Evolutionary conservation across 2,329 filamentous ascomycete species (phyloP).

Genomic region (Emericellopsis cladophorae): DNA sequence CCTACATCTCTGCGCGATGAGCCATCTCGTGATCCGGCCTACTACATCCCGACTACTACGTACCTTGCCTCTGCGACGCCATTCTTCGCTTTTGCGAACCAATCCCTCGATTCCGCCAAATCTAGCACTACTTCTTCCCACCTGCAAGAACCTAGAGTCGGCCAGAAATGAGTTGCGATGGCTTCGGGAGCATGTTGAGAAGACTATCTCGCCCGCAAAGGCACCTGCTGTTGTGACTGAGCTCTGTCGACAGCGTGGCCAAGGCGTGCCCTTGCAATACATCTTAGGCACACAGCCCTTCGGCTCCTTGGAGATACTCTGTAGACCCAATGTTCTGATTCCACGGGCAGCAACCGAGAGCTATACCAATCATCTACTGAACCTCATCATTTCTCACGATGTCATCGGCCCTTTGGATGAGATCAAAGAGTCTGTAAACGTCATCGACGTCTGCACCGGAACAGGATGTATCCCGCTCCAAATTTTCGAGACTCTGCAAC

Average conservation of each 20-base stretch:
- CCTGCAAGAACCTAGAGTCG: slow-evolving; percentile 49
- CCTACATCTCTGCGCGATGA: neutral
- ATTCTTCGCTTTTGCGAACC: slow-evolving; percentile 40
- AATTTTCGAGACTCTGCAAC: slow-evolving; percentile 48
- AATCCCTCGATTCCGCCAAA: slow-evolving; percentile 41
- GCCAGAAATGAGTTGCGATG: slow-evolving; percentile 61
- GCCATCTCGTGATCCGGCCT: too few relatives aligned
- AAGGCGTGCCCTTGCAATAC: slow-evolving; percentile 76
- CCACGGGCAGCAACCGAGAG: slow-evolving; percentile 69
- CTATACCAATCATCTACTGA: slow-evolving; percentile 45
- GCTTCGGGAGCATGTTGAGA: slow-evolving; percentile 49
- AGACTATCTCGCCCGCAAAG: slow-evolving; percentile 6
- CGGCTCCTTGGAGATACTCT: slow-evolving; percentile 67
- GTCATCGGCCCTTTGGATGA: slow-evolving; percentile 5
- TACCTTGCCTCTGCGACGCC: slow-evolving; percentile 39
- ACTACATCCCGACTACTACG: too few relatives aligned
- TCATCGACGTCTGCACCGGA: slow-evolving; percentile 83
- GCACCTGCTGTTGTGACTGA: slow-evolving; percentile 14
- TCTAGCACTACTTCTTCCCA: slow-evolving; percentile 47
- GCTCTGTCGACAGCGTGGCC: slow-evolving; percentile 35
- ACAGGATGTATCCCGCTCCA: slow-evolving; percentile 82
- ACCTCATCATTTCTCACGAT: slow-evolving; percentile 20
- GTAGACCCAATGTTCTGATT: slow-evolving; percentile 68
- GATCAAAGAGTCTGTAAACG: slow-evolving; percentile 26
- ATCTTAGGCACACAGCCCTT: slow-evolving; percentile 82